Conservation (phyloP, 192 early-diverging fungal species). For the Chytriomyces hyalinus region DNA sequence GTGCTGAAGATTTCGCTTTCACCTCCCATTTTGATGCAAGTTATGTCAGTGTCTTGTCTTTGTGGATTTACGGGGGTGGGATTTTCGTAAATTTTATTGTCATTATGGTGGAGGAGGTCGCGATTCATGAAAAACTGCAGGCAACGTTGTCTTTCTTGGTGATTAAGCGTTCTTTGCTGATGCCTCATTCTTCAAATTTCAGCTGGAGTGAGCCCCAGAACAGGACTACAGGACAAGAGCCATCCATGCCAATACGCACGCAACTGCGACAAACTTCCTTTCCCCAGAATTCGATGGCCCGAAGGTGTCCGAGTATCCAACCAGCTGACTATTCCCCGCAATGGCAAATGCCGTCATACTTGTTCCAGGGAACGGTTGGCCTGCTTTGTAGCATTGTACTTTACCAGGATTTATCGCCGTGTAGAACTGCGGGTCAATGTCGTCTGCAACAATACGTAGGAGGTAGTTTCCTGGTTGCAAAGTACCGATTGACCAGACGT, state of each 20-base stretch:
- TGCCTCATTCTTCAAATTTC: no score
- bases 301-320: not conserved
- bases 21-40: constrained; percentile 5
- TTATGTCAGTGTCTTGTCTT: not conserved
- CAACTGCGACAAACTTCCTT: not conserved
- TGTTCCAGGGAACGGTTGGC: constrained; percentile 12
- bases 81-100: no score
- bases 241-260: not conserved
- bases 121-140: no score
- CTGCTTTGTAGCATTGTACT: constrained; percentile 12
- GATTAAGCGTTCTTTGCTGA: no score
- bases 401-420: constrained; percentile 9
- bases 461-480: constrained; percentile 15
- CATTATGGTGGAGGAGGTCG: no score
- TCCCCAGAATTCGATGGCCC: not conserved
- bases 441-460: constrained; percentile 28
- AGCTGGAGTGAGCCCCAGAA: no score
- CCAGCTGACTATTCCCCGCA: constrained; percentile 18
- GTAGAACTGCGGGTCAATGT: constrained; percentile 17
- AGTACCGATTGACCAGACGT: constrained; percentile 6
- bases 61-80: no score
- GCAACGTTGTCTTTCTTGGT: no score
- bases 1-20: constrained; percentile 82
- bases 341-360: constrained; percentile 9
- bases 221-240: no score